These are phyloP conservation scores for Colletotrichum camelliae DNA, from an alignment of 2,329 filamentous ascomycete genomes.

Conservation along the genomic window DNA sequence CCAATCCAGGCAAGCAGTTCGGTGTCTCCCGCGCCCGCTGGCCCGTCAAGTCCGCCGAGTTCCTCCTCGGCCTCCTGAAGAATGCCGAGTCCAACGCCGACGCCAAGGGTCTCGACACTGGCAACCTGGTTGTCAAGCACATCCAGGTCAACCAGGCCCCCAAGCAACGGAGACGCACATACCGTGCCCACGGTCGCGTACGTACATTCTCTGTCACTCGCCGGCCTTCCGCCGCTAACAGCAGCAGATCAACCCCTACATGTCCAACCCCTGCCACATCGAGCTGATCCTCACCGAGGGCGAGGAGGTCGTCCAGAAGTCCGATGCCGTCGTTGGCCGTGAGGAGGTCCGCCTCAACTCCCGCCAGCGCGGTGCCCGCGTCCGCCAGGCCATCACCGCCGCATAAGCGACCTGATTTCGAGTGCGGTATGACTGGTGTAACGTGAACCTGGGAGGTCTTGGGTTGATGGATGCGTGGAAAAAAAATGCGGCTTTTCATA, in stretches of 20 bases:
- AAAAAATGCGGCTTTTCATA: slow-evolving; percentile 27
- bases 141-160: slow-evolving; percentile 99
- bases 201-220: slow-evolving; percentile 44
- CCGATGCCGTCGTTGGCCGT: slow-evolving; percentile 68
- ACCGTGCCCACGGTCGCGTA: slow-evolving; percentile 99
- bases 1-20: slow-evolving; percentile 87
- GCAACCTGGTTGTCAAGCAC: slow-evolving; percentile 98
- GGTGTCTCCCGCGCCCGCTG: slow-evolving; percentile 98
- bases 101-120: slow-evolving; percentile 95
- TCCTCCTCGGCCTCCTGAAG: slow-evolving; percentile 95
- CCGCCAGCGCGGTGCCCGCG: slow-evolving; percentile 84
- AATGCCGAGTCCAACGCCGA: slow-evolving; percentile 98
- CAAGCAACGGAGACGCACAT: slow-evolving; percentile 98
- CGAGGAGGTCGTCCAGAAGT: slow-evolving; percentile 95
- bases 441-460: slow-evolving; percentile 25
- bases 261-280: slow-evolving; percentile 99
- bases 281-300: slow-evolving; percentile 99
- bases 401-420: slow-evolving; percentile 51
- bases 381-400: slow-evolving; percentile 69
- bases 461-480: slow-evolving; percentile 19
- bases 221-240: slow-evolving; percentile 28
- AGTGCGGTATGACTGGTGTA: slow-evolving; percentile 9
- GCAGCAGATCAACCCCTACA: slow-evolving; percentile 97
- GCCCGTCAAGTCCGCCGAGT: slow-evolving; percentile 99
- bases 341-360: slow-evolving; percentile 76